These are phyloP conservation scores for Boletus smithii DNA, from an alignment of 1,284 basidiomycete species.

Conservation along the genomic window DNA sequence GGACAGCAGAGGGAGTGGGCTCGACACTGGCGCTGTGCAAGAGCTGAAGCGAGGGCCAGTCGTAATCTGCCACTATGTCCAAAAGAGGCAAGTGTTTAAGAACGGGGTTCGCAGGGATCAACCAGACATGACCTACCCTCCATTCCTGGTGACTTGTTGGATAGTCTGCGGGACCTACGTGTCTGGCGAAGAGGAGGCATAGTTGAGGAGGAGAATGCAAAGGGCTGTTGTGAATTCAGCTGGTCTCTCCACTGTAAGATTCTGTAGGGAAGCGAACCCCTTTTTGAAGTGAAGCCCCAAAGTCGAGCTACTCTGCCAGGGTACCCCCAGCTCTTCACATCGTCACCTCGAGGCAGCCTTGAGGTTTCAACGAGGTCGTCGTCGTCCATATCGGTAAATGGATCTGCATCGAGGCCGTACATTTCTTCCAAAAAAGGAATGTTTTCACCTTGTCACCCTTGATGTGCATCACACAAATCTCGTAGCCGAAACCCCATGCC, in stretches of 20 bases:
- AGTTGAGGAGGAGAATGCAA: not conserved
- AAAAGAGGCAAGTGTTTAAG: conserved; percentile 35
- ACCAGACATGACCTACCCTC: conserved; percentile 25
- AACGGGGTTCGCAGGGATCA: conserved; percentile 19
- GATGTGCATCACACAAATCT: too few relatives aligned
- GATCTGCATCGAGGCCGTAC: conserved; percentile 25
- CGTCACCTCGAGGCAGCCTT: conserved; percentile 38
- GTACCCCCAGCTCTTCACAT: conserved; percentile 30
- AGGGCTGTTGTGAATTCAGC: not conserved
- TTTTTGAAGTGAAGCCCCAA: conserved; percentile 37
- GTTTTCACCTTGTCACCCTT: too few relatives aligned
- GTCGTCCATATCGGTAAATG: conserved; percentile 23
- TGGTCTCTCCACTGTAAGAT: too few relatives aligned
- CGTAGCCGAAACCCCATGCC: too few relatives aligned
- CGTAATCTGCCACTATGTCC: conserved; percentile 28
- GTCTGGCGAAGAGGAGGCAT: conserved; percentile 37
- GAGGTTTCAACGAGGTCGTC: conserved; percentile 25
- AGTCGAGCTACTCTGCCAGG: conserved; percentile 19
- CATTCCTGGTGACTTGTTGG: conserved; percentile 36
- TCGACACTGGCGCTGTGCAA: conserved; percentile 9
- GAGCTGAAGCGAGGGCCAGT: conserved; percentile 17
- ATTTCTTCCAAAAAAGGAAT: conserved; percentile 12
- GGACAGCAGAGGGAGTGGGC: not conserved
- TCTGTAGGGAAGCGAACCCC: conserved; percentile 21
- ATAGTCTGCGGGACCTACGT: conserved; percentile 39